These are phyloP conservation scores for Candida sonorensis DNA, from an alignment of 805 yeast genomes.

Conservation along the genomic window DNA sequence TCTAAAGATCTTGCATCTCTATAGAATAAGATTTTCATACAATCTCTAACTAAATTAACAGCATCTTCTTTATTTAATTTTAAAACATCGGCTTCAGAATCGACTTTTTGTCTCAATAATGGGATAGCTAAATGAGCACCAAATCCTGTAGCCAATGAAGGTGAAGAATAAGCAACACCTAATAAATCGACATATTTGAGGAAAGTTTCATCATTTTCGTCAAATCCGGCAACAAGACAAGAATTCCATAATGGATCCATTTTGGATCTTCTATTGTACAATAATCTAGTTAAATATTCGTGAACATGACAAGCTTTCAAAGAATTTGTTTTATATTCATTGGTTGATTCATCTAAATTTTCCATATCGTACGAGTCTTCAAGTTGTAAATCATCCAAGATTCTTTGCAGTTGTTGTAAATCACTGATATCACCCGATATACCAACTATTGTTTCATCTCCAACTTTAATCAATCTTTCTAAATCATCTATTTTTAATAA, in stretches of 20 bases:
- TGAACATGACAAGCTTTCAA: constrained; percentile 84
- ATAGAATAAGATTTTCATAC: constrained; percentile 92
- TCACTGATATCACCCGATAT: constrained; percentile 93
- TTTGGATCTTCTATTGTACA: constrained; percentile 84
- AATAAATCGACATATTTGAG: constrained; percentile 82
- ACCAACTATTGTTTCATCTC: constrained; percentile 83
- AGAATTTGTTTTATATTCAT: constrained; percentile 30
- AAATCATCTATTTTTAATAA: constrained; percentile 78
- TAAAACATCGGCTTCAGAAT: constrained; percentile 66
- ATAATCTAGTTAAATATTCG: constrained; percentile 75
- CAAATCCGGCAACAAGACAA: constrained; percentile 82
- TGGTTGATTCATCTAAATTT: too few species aligned
- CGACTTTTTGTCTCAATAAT: constrained; percentile 75
- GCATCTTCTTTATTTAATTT: constrained; percentile 72
- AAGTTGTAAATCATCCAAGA: constrained; percentile 70
- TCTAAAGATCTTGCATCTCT: constrained; percentile 94
- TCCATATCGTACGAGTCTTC: constrained; percentile 69
- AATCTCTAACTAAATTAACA: constrained; percentile 63
- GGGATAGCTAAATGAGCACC: constrained; percentile 96
- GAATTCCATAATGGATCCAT: constrained; percentile 98
- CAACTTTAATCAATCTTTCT: constrained; percentile 81
- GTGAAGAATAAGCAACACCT: constrained; percentile 86
- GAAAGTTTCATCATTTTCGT: constrained; percentile 62
- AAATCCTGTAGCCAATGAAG: constrained; percentile 91
- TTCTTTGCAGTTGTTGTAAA: constrained; percentile 72